phyloP scores from a whole-genome alignment of 2,329 filamentous ascomycete genomes.

The Colletotrichum scovillei region DNA sequence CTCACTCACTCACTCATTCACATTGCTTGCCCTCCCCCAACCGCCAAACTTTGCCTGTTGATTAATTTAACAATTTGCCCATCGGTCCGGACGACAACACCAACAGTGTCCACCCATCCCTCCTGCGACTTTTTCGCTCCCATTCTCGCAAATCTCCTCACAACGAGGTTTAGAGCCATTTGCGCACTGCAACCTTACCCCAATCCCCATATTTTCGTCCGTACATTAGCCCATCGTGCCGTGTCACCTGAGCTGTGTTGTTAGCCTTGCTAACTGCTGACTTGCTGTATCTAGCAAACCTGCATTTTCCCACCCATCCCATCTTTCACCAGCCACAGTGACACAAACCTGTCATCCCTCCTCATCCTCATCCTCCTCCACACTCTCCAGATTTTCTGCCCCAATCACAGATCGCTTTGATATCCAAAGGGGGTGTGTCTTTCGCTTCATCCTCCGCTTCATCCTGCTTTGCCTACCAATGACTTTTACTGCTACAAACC shows the following conservation, averaged over 20 bases:
- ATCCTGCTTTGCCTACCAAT: background rate
- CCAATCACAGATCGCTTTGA: slow-evolving; percentile 10
- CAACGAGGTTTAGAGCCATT: background rate
- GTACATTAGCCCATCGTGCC: background rate
- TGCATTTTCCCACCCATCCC: background rate
- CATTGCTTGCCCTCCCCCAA: background rate
- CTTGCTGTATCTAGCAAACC: background rate
- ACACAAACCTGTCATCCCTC: slow-evolving; percentile 3
- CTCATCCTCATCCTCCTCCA: background rate
- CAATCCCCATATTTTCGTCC: background rate
- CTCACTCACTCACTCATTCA: background rate
- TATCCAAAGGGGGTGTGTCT: background rate
- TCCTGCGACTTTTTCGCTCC: background rate
- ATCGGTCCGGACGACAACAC: background rate
- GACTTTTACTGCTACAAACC: background rate
- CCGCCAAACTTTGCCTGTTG: background rate
- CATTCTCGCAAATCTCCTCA: background rate
- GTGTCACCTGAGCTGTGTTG: background rate
- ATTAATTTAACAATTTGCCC: slow-evolving; percentile 11
- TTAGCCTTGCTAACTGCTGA: background rate
- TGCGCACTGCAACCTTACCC: background rate
- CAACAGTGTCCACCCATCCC: background rate
- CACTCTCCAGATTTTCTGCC: slow-evolving; percentile 21
- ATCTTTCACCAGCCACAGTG: background rate
- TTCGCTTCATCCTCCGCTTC: slow-evolving; percentile 7